Evolutionary conservation across 306 rosid species (phyloP), one percentile per base, ranked within the genome.

Genomic region (Cicer chorassanicum): DNA sequence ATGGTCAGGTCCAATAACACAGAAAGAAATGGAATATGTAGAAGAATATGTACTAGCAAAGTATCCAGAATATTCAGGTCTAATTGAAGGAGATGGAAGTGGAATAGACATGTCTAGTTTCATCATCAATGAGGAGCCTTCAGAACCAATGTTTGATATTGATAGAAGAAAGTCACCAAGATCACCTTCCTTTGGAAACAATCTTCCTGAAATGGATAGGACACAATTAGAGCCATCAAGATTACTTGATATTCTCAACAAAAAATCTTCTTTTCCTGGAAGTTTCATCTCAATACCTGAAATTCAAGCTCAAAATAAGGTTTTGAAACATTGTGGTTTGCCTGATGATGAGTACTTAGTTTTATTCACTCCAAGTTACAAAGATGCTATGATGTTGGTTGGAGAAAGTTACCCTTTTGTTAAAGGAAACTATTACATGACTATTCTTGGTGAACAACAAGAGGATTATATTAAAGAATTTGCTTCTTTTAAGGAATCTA

Each of bases 1-100:
- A 87, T 93, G 95, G 93, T 93, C 98, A 48, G 97, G 96, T 54
- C 98, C 96, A 18, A 91, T 91, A 49, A 93, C 98, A 15, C 93
- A 84, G 75, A 88, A 86, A 59, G 98, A 93, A 83, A 93, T 77
- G 84, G 86, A 83, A 66, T 90, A 87, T 80, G 97, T 93, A 40
- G 87, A 87, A 44, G 84, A 89, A 66, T 93, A 90, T 77, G 95
- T 89, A 6, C 68, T 89, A 12, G 92, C 97, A 40, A 93, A 91
- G 78, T 90, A 93, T 57, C 98, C 96, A 3, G 88, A 91, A 81
- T 91, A 93, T 69, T 74, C 88, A 14, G 82, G 83, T 7, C 77
- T 79, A 10, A 88, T 81, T 65, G 86, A 80, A 64, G 90, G 84
- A 14, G 83, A 87, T 43, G 85, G 84, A 16, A 60, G 46, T 48